phyloP scores from a whole-genome alignment of 192 early-diverging fungal species.

The Martensiomyces pterosporus region DNA sequence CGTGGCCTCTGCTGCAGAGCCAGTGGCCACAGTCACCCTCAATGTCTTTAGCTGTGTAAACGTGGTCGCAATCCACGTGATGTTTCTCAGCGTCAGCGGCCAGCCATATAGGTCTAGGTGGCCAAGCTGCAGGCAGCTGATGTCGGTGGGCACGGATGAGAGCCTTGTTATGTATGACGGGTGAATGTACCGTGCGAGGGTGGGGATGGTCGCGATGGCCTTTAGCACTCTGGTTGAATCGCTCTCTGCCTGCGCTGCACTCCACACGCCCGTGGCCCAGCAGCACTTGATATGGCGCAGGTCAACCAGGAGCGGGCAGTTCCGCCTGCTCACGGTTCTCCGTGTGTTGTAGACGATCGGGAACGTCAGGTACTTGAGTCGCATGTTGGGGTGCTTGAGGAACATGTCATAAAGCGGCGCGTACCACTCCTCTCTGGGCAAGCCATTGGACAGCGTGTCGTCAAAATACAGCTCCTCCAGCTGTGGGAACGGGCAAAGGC shows the following conservation, averaged over 20 bases:
- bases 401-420: slow-evolving; percentile 42
- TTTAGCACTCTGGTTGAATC: slow-evolving; percentile 42
- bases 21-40: slow-evolving; percentile 16
- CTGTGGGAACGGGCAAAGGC: slow-evolving; percentile 19
- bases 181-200: slow-evolving; percentile 29
- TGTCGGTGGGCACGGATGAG: slow-evolving; percentile 18
- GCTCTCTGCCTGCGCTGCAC: slow-evolving; percentile 12
- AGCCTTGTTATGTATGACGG: slow-evolving; percentile 41
- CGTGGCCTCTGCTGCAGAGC: neutral
- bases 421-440: slow-evolving; percentile 45
- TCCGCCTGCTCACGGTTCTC: slow-evolving; percentile 18
- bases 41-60: slow-evolving; percentile 12
- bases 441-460: slow-evolving; percentile 19
- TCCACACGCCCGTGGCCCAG: slow-evolving; percentile 41
- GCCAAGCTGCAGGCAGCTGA: slow-evolving; percentile 8
- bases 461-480: slow-evolving; percentile 44
- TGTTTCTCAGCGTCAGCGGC: slow-evolving; percentile 29
- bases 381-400: slow-evolving; percentile 14
- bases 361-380: slow-evolving; percentile 30
- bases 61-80: slow-evolving; percentile 20
- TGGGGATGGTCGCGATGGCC: slow-evolving; percentile 27
- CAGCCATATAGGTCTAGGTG: slow-evolving; percentile 40
- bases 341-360: slow-evolving; percentile 49
- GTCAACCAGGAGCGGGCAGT: slow-evolving; percentile 30
- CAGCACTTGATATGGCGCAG: slow-evolving; percentile 48